Evolutionary conservation across 495 filamentous ascomycete genomes (phyloP), one percentile per base, ranked within the genome.

Genomic region (Trichoderma reesei): DNA sequence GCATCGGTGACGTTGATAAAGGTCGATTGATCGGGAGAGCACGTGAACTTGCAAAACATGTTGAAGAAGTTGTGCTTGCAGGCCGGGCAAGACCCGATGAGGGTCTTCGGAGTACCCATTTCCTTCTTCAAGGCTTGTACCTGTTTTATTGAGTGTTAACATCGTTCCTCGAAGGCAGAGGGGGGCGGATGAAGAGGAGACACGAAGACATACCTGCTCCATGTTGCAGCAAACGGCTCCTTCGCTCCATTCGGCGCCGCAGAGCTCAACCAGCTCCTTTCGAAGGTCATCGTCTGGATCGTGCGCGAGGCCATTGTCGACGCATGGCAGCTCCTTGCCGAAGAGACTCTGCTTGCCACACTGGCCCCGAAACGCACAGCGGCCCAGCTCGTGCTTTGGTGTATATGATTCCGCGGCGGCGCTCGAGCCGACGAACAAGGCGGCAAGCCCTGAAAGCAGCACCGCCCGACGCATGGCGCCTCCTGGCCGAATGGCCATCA

Each of bases 1-100:
- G 88, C 89, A 61, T 87, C 76, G 7, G 94, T 97, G 48, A 98
- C 88, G 71, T 98, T 98, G 71, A 98, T 78, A 69, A 98, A 98
- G 1, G 96, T 80, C 5, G 90, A 96, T 73, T 98, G 94, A 71
- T 98, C 88, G 9, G 95, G 92, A 10, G 95, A 98, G 78, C 94
- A 98, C 20, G 92, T 97, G 67, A 98, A 96, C 5, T 90, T 91
- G 77, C 94, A 98, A 71, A 98, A 98, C 54, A 95, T 83, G 78
- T 98, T 92, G 82, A 89, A 96, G 76, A 98, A 98, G 77, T 98
- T 98, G 62, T 88, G 87, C 76, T 90, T 92, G 80, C 94, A 98
- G 34, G 94, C 94, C 13, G 94, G 94, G 76, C 94, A 98, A 31
- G 90, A 87, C 37, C 89, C 82, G 71, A 98, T 96, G 66, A 98